Base-by-base conservation (phyloP, 306 rosid species). In the Cicer cuneatum region DNA sequence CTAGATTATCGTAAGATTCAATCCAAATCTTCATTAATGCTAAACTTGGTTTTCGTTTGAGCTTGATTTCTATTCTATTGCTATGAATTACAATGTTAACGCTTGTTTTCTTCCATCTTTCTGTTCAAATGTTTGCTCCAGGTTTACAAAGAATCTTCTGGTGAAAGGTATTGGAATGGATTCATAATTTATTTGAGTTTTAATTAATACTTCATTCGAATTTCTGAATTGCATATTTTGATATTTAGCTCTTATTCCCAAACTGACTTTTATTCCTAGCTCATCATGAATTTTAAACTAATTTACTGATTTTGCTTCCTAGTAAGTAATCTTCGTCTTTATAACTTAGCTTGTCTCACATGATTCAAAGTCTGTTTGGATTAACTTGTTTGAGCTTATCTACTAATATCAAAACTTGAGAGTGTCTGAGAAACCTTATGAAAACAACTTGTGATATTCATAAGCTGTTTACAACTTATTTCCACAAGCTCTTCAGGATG, bases 131-230 rank as follows among this genome's bases (percentile, higher is more conserved):
- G 77, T 69, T 56, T 92, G 75, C 47, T 69, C 45, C 86, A 93
- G 98, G 96, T 66, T 57, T 7, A 37, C 47, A 83, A 87, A 72
- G 79, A 75, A 73, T 86, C 84, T 76, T 77, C 82, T 8, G 88
- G 54, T 88, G 83, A 74, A 70, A 88, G 97, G 98, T 93, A 86
- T 66, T 43, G 64, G 52, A 62, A 42, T 49, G 10, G 67, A 61
- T 59, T 52, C 40, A 10, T 45, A 58, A 43, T 71, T 76, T 78
- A 15, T 57, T 63, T 72, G 33, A 7, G 51, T 69, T 51, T 39
- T 42, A 40, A 49, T 37, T 41, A 66, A 40, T 56, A 19, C 33
- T 63, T 13, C 39, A 16, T 14, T 11, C 67, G 19, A 51, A 63
- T 49, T 38, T 63, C 35, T 33, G 1, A 21, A 57, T 63, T 61